Evolutionary conservation across 345 rosid species (phyloP), one percentile per base, ranked within the genome.

Genomic region (Moringa oleifera): DNA sequence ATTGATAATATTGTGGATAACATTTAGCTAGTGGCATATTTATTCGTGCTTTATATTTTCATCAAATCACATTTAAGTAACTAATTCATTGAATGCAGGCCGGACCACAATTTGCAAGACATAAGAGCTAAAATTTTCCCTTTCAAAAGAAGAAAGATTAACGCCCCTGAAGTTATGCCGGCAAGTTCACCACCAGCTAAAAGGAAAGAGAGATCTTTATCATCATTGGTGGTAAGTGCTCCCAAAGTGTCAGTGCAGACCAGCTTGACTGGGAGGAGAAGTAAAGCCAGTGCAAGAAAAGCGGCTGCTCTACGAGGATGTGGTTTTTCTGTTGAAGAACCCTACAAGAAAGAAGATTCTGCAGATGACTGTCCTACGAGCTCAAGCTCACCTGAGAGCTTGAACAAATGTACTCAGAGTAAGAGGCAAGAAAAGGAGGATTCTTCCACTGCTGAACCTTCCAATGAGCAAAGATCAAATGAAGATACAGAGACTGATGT

Each of bases 81-180:
- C 25, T 55, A 31, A 51, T 68, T 28, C 54, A 65, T 61, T 58
- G 53, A 52, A 4, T 68, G 71, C 80, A 87, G 95, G 77, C 80
- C 95, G 7, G 95, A 87, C 76, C 90, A 85, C 80, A 85, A 78
- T 76, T 58, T 85, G 75, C 85, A 87, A 80, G 90, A 85, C 57
- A 66, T 87, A 68, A 81, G 88, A 62, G 79, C 80, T n/a, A 87
- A 80, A 68, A 75, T 85, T 56, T 87, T 85, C 73, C 95, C 95
- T 50, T 75, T 58, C 2, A 85, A 75, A 64, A 80, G 86, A 70
- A 80, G 74, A 75, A 87, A 85, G 73, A 46, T 71, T 66, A 58
- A 69, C 62, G 79, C 86, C 33, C 77, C 83, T 58, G 86, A 83
- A 72, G 73, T 73, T 52, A 57, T 77, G 60, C 82, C 78, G 51